Conservation (phyloP, 2,329 filamentous ascomycete genomes). For the Penicillium digitatum region DNA sequence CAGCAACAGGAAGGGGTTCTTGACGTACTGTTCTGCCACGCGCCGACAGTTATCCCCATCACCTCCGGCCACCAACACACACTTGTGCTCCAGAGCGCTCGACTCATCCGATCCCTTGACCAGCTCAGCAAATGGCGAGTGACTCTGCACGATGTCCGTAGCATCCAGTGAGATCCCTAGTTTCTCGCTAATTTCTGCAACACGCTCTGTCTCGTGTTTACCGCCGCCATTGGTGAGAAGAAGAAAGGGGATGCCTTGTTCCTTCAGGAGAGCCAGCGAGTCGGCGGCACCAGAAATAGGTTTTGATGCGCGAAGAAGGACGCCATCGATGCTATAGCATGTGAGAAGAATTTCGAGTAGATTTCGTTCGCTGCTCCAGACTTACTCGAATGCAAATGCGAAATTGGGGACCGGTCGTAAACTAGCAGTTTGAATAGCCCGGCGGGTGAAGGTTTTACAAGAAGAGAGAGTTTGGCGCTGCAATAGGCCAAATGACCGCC, state of each 20-base stretch:
- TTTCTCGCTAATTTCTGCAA: slow-evolving; percentile 63
- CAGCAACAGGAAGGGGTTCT: not conserved
- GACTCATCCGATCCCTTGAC: slow-evolving; percentile 56
- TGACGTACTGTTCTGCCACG: slow-evolving; percentile 63
- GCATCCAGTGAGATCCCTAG: slow-evolving; percentile 62
- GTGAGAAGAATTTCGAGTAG: slow-evolving; percentile 15
- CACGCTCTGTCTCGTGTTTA: slow-evolving; percentile 70
- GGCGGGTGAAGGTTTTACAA: slow-evolving; percentile 15
- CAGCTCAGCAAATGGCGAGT: slow-evolving; percentile 80
- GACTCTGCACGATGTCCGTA: slow-evolving; percentile 77
- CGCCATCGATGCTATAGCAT: slow-evolving; percentile 72
- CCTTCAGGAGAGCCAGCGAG: slow-evolving; percentile 68
- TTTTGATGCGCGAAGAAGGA: slow-evolving; percentile 78
- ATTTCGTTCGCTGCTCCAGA: slow-evolving; percentile 8
- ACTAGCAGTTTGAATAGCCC: slow-evolving; percentile 30
- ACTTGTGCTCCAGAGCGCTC: slow-evolving; percentile 56
- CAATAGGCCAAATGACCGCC: slow-evolving; percentile 27
- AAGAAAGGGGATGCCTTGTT: slow-evolving; percentile 80
- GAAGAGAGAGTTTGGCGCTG: slow-evolving; percentile 24
- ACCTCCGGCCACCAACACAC: slow-evolving; percentile 70
- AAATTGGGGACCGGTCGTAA: slow-evolving; percentile 37
- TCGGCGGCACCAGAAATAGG: slow-evolving; percentile 74
- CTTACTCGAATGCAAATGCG: slow-evolving; percentile 48
- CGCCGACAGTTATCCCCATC: slow-evolving; percentile 62
- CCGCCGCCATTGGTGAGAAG: slow-evolving; percentile 95